These are phyloP conservation scores for Thinopyrum obtusiflorum DNA, from an alignment of 202 grass and related monocot species.

Conservation along the genomic window DNA sequence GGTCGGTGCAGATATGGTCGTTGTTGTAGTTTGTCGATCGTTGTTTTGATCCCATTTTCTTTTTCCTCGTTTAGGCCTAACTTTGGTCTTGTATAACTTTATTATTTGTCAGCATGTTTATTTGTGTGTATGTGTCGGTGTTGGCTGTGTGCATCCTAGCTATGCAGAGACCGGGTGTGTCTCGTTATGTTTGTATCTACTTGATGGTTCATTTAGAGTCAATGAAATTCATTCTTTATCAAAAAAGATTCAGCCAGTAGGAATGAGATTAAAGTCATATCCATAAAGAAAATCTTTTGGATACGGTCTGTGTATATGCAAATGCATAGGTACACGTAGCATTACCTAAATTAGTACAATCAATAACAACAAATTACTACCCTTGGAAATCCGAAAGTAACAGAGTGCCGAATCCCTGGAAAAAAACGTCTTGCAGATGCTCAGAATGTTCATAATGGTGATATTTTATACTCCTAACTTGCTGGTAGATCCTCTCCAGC, in stretches of 20 bases:
- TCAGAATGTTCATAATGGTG: slow-evolving; percentile 21
- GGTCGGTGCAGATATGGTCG: too few relatives aligned
- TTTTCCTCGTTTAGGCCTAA: too few relatives aligned
- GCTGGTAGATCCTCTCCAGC: background rate
- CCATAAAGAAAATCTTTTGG: slow-evolving; percentile 33
- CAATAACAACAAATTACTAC: background rate
- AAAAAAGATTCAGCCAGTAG: slow-evolving; percentile 4
- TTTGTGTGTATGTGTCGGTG: too few relatives aligned
- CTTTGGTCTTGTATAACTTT: too few relatives aligned
- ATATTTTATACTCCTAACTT: background rate
- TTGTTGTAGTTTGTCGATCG: too few relatives aligned
- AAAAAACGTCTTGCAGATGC: slow-evolving; percentile 20
- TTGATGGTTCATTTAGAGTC: too few relatives aligned
- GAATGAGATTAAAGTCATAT: slow-evolving; percentile 31
- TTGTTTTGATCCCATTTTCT: too few relatives aligned
- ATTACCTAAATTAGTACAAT: slow-evolving; percentile 34
- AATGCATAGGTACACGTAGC: slow-evolving; percentile 25
- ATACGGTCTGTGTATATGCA: slow-evolving; percentile 34
- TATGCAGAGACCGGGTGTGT: too few relatives aligned
- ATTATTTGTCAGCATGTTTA: too few relatives aligned
- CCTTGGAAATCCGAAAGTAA: slow-evolving; percentile 32
- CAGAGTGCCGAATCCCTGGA: slow-evolving; percentile 14
- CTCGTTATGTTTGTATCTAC: too few relatives aligned
- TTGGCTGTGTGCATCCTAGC: too few relatives aligned
- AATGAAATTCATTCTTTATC: too few relatives aligned